Base-by-base conservation (phyloP, 805 yeast species). In the Tanozyma kutaoensis region DNA sequence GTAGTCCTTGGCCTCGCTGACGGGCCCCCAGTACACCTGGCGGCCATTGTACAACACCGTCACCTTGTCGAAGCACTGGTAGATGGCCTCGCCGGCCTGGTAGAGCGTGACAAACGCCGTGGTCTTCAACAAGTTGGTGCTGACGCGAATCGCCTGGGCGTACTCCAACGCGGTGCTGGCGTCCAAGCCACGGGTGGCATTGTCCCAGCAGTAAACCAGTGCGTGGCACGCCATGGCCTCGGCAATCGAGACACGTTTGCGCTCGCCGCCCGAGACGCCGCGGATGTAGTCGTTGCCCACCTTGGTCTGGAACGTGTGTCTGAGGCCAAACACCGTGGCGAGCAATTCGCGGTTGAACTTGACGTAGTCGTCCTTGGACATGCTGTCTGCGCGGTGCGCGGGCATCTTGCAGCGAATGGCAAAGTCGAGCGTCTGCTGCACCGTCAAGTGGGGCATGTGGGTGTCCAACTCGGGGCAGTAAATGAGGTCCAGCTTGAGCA, bases 371-470 rank as follows among this genome's bases (percentile, higher is more conserved):
- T 50, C 40, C 35, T 69, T 58, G 4, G 69, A 40, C 8, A 62
- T 45, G 21, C 61, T 60, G 32, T 70, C 55, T 20, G 69, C 49
- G 40, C 79, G 56, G 24, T 52, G 46, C 11, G 55, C 46, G 3
- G 91, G 91, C 3, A 81, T 74, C 43, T 76, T 70, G 45, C 76
- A 65, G 27, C 70, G 73, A 28, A 77, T 60, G 3, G 86, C 86
- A 46, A 78, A 79, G 33, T 61, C 58, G 31, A 79, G 54, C 8
- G 91, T 79, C 45, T 78, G 76, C 28, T 73, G 70, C 20, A 78
- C 88, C 2, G 84, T 77, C 36, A 78, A 56, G 37, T 74, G 75
- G 8, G 91, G 88, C 55, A 76, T 76, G 48, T 78, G 91, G 32
- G 66, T 66, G 45, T 78, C 91, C 31, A 73, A 52, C 48, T 69